Conservation (phyloP, 2,329 filamentous ascomycete species). For the Aspergillus fumigatiaffinis region DNA sequence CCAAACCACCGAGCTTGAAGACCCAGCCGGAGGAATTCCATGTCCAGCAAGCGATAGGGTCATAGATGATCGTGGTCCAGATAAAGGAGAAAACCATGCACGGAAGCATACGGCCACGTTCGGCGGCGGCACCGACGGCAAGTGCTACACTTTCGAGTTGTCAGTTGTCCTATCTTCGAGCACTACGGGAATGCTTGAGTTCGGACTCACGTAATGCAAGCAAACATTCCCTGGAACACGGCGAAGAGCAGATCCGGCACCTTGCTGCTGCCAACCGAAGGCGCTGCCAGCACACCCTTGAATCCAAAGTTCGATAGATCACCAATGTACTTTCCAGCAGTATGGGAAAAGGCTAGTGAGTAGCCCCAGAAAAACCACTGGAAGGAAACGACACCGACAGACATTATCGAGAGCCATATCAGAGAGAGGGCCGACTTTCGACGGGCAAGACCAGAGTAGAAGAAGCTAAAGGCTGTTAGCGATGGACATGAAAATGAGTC, state of each 20-base stretch:
- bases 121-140: conserved; percentile 78
- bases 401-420: conserved; percentile 80
- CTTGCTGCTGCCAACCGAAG: conserved; percentile 67
- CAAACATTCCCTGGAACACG: conserved; percentile 61
- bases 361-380: conserved; percentile 98
- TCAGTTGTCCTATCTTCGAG: conserved; percentile 25
- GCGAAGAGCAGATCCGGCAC: conserved; percentile 83
- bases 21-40: conserved; percentile 85
- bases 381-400: conserved; percentile 73
- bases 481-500: conserved; percentile 1
- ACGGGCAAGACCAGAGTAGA: conserved; percentile 85
- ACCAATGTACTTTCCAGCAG: conserved; percentile 71
- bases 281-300: conserved; percentile 67
- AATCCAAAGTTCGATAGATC: conserved; percentile 77
- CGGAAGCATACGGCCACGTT: conserved; percentile 82
- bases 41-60: conserved; percentile 91
- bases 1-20: conserved; percentile 72
- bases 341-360: conserved; percentile 76
- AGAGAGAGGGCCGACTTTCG: conserved; percentile 85
- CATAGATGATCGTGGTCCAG: conserved; percentile 86
- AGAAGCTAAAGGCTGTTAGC: conserved; percentile 57
- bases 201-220: conserved; percentile 70
- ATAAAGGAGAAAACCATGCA: conserved; percentile 90
- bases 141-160: conserved; percentile 62
- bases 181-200: not conserved